Evolutionary conservation across 331 rosid genomes (phyloP).

Genomic region (Erythrophleum ivorense): DNA sequence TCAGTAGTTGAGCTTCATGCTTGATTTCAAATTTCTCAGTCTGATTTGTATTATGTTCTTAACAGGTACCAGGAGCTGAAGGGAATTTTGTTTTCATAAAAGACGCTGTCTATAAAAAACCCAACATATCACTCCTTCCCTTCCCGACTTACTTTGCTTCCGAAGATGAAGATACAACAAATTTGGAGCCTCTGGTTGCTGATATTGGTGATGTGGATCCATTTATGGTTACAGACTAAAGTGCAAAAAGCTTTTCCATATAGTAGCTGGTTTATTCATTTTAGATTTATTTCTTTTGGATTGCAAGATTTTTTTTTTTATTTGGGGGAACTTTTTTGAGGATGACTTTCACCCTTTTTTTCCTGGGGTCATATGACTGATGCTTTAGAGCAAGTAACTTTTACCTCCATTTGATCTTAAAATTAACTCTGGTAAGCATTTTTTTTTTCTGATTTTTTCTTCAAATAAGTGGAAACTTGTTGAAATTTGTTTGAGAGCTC

Average conservation of each 20-base stretch:
- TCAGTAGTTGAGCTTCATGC: neutral
- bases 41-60: conserved; percentile 7
- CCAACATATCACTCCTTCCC: conserved; percentile 71
- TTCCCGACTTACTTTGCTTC: conserved; percentile 84
- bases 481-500: neutral
- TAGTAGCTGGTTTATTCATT: neutral
- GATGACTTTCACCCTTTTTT: neutral
- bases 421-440: neutral
- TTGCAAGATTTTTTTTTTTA: neutral
- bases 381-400: neutral
- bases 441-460: neutral
- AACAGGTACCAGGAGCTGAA: conserved; percentile 93
- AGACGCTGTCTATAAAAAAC: conserved; percentile 83
- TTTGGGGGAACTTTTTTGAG: neutral
- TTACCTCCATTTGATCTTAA: neutral
- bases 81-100: conserved; percentile 92
- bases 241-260: conserved; percentile 4
- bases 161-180: conserved; percentile 66
- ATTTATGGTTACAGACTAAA: conserved; percentile 77
- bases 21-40: conserved; percentile 25
- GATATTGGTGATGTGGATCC: conserved; percentile 94
- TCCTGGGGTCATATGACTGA: neutral
- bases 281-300: neutral
- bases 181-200: conserved; percentile 75
- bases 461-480: conserved; percentile 1